Evolutionary conservation across 2,329 filamentous ascomycete genomes (phyloP).

Genomic region (Chrysosphaeria jannelii): DNA sequence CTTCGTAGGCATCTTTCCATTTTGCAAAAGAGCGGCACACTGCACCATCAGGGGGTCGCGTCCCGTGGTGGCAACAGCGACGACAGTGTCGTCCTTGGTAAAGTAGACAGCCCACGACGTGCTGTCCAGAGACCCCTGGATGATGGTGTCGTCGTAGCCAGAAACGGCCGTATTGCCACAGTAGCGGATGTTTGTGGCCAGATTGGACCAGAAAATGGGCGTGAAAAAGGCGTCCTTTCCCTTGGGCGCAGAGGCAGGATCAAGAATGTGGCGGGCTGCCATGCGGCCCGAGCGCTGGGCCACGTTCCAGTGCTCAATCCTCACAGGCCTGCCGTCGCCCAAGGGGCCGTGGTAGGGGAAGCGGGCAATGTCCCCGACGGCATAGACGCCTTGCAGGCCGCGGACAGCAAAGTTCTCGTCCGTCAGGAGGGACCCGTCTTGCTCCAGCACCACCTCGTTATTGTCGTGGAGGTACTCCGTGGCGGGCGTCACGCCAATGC

Average conservation of each 20-base stretch:
- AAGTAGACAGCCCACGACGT: constrained; percentile 78
- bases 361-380: constrained; percentile 80
- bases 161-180: constrained; percentile 44
- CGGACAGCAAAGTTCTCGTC: constrained; percentile 52
- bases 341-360: constrained; percentile 85
- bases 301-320: constrained; percentile 98
- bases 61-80: constrained; percentile 76
- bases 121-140: constrained; percentile 47
- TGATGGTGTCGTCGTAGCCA: constrained; percentile 62
- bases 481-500: constrained; percentile 63
- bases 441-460: constrained; percentile 34
- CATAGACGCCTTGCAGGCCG: constrained; percentile 59
- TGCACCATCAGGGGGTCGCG: constrained; percentile 68
- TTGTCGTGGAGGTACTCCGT: constrained; percentile 60
- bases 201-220: constrained; percentile 87
- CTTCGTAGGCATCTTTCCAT: constrained; percentile 59
- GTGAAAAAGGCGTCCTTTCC: constrained; percentile 37
- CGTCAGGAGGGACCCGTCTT: constrained; percentile 62
- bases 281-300: constrained; percentile 73
- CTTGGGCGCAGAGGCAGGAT: constrained; percentile 24
- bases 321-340: constrained; percentile 31
- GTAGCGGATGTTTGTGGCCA: constrained; percentile 73
- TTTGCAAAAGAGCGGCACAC: constrained; percentile 56
- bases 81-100: constrained; percentile 54
- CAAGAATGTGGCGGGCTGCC: constrained; percentile 48